Evolutionary conservation across 371 early-diverging fungal species (phyloP), one percentile per base, ranked within the genome.

Genomic region (Mucor circinelloides): DNA sequence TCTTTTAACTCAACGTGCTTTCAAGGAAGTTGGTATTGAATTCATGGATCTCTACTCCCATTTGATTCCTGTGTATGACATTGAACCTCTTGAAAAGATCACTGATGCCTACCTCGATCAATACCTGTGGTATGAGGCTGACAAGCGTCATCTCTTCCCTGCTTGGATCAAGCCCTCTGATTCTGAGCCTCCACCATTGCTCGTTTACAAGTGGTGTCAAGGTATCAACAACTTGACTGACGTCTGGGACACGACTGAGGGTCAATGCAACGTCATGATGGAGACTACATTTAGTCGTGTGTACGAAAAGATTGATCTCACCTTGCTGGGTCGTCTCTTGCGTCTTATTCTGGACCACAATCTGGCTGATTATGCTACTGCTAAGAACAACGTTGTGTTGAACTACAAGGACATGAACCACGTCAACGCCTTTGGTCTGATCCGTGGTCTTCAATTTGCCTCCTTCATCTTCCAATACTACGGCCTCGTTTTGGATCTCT

Each of bases 401-500:
- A 94, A 87, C 65, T 99, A 99, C 88, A 99, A 99, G 88, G 99
- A 99, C 74, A 99, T 99, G 97, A 92, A 93, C 78, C 99, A 97
- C 83, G 94, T 94, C 63, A 99, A 99, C 79, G 90, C 94, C 13
- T 94, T 94, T 75, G 99, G 99, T 69, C 79, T 99, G 56, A 95
- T 99, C 71, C 93, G 97, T 69, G 99, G 99, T 69, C 89, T 99
- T 67, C 98, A 99, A 80, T 99, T 99, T 78, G 94, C 95, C 40
- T 91, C 95, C 19, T 99, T 99, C 81, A 93, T 99, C 66, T 93
- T 93, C 89, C 97, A 98, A 80, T 98, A 95, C 90, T 99, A 98
- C 77, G 98, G 97, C 55, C 87, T 99, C 69, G 92, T 98, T 15
- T 77, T 99, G 21, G 99, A 99, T 85, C 81, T 99, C 58, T 82